phyloP scores from a whole-genome alignment of 202 grass and related monocot species.

The Hordeum pubiflorum region DNA sequence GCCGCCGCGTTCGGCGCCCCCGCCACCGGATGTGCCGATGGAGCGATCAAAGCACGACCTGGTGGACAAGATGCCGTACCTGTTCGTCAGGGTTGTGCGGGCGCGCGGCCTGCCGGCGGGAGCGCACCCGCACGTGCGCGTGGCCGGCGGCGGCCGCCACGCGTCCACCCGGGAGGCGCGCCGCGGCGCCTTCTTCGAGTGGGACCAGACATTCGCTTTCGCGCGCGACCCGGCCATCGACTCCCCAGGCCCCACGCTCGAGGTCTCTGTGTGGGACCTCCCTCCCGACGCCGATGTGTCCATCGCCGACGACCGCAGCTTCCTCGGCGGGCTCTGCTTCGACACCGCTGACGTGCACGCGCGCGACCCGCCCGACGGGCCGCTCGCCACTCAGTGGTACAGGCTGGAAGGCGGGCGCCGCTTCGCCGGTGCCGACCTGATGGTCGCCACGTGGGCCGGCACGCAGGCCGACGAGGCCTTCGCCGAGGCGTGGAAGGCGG shows the following conservation, averaged over 20 bases:
- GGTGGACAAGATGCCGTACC: slow-evolving; percentile 89
- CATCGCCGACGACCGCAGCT: slow-evolving; percentile 47
- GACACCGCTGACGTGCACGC: slow-evolving; percentile 66
- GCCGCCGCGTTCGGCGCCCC: neutral
- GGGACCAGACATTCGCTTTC: slow-evolving; percentile 91
- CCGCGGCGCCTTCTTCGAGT: slow-evolving; percentile 75
- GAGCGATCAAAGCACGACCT: slow-evolving; percentile 68
- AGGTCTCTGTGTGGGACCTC: slow-evolving; percentile 82
- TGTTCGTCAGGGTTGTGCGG: slow-evolving; percentile 78
- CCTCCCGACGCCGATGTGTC: slow-evolving; percentile 51
- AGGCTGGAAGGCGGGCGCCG: slow-evolving; percentile 55
- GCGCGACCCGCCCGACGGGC: slow-evolving; percentile 67
- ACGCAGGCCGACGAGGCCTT: slow-evolving; percentile 93
- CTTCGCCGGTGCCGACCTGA: slow-evolving; percentile 43
- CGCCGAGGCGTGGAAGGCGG: slow-evolving; percentile 77
- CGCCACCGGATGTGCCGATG: slow-evolving; percentile 36
- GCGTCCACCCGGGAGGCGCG: slow-evolving; percentile 51
- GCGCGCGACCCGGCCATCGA: slow-evolving; percentile 42
- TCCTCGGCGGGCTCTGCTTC: slow-evolving; percentile 91
- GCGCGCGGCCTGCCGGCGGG: slow-evolving; percentile 48
- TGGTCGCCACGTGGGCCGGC: slow-evolving; percentile 81
- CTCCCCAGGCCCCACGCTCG: slow-evolving; percentile 45
- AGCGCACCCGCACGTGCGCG: slow-evolving; percentile 63
- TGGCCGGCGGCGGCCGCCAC: slow-evolving; percentile 44
- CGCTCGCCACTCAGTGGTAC: slow-evolving; percentile 86